Conservation (phyloP, 2,329 filamentous ascomycete genomes). For the Talaromyces funiculosus region DNA sequence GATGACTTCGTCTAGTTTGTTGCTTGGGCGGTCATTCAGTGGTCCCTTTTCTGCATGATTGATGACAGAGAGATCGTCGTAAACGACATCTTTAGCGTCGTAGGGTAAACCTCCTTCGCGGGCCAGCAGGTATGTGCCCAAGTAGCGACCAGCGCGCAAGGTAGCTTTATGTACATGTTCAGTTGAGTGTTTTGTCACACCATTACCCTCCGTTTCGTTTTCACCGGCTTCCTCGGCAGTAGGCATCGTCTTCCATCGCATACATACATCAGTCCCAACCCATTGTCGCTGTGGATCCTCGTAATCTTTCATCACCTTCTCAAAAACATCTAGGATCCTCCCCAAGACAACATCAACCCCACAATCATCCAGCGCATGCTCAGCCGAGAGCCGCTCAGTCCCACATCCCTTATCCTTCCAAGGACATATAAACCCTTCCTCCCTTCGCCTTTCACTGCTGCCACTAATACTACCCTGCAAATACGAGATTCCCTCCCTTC, state of each 20-base stretch:
- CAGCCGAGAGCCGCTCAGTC: constrained; percentile 52
- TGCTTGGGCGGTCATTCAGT: neutral
- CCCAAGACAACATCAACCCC: constrained; percentile 68
- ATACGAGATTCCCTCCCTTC: constrained; percentile 68
- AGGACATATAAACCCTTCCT: constrained; percentile 69
- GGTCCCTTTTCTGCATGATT: constrained; percentile 25
- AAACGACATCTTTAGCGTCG: constrained; percentile 50
- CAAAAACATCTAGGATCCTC: constrained; percentile 61
- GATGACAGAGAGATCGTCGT: constrained; percentile 28
- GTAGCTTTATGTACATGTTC: constrained; percentile 22
- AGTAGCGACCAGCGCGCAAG: constrained; percentile 54
- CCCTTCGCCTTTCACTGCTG: constrained; percentile 36
- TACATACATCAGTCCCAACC: neutral
- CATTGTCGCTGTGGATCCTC: neutral
- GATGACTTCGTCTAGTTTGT: constrained; percentile 40
- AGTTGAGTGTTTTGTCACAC: neutral
- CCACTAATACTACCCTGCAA: constrained; percentile 47
- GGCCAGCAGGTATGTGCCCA: constrained; percentile 62
- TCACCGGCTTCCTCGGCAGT: neutral
- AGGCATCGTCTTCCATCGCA: neutral
- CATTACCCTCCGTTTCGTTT: neutral
- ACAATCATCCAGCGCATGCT: constrained; percentile 74
- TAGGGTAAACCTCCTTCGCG: constrained; percentile 55
- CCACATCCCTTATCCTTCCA: constrained; percentile 28
- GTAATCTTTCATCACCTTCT: constrained; percentile 23